Conservation (phyloP, 192 early-diverging fungal genomes). For the Radiomyces spectabilis region DNA sequence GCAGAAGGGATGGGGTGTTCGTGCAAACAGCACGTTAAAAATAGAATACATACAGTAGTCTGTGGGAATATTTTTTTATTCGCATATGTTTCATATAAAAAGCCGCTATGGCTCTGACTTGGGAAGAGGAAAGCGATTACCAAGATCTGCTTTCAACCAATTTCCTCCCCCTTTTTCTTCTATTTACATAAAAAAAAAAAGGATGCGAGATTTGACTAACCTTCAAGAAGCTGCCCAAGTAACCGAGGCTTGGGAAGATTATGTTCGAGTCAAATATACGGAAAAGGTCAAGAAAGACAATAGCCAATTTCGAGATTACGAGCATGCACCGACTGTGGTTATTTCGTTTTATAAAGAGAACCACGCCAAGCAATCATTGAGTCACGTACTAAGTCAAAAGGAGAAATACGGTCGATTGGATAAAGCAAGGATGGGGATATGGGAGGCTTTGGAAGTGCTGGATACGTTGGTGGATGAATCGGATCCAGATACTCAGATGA, state of each 20-base stretch:
- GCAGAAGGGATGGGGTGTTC: no score
- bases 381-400: slow-evolving; percentile 18
- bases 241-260: slow-evolving; percentile 23
- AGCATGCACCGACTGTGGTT: slow-evolving; percentile 9
- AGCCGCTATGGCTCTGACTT: no score
- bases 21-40: no score
- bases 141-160: no score
- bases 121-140: no score
- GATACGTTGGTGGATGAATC: slow-evolving; percentile 38
- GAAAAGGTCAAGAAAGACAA: slow-evolving; percentile 7
- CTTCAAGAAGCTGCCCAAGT: slow-evolving; percentile 13
- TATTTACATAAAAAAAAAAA: neutral
- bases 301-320: slow-evolving; percentile 12
- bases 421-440: slow-evolving; percentile 29
- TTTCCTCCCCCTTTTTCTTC: neutral
- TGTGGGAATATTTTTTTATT: no score
- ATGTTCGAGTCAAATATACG: slow-evolving; percentile 15
- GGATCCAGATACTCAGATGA: slow-evolving; percentile 43
- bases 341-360: slow-evolving; percentile 28
- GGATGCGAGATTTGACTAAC: slow-evolving; percentile 11
- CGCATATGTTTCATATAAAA: no score
- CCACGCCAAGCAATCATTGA: slow-evolving; percentile 32
- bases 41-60: no score
- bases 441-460: slow-evolving; percentile 38
- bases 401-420: slow-evolving; percentile 11